Evolutionary conservation across 768 basidiomycete species (phyloP).

Genomic region (Boletus rufocinnamomeus): DNA sequence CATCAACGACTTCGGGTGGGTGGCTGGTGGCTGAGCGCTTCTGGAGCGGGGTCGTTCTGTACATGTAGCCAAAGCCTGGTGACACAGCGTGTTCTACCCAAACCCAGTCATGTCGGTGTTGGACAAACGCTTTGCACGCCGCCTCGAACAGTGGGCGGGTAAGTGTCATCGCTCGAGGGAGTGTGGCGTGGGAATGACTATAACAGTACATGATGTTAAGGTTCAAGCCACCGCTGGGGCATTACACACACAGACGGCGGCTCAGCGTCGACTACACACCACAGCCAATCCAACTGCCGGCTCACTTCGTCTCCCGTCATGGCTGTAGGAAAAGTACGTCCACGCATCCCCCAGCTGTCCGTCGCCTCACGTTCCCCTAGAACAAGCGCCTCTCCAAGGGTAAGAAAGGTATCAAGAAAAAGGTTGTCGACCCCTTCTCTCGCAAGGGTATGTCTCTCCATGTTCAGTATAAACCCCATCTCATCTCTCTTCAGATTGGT

Average conservation of each 20-base stretch:
- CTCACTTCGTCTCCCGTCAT: slow-evolving; percentile 52
- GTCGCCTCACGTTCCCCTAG: slow-evolving; percentile 41
- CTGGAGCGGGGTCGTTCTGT: slow-evolving; percentile 36
- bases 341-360: not conserved
- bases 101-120: slow-evolving; percentile 48
- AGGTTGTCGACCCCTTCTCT: slow-evolving; percentile 99
- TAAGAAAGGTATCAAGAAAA: slow-evolving; percentile 99
- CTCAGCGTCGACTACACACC: slow-evolving; percentile 28
- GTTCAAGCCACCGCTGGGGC: slow-evolving; percentile 56
- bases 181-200: slow-evolving; percentile 45
- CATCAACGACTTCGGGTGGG: slow-evolving; percentile 31
- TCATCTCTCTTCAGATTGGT: slow-evolving; percentile 76
- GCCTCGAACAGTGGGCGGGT: slow-evolving; percentile 62
- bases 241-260: slow-evolving; percentile 13
- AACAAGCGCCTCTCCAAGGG: slow-evolving; percentile 99
- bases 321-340: slow-evolving; percentile 86
- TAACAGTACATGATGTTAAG: slow-evolving; percentile 48
- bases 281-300: slow-evolving; percentile 52
- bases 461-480: not conserved
- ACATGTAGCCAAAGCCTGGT: slow-evolving; percentile 50
- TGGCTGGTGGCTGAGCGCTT: slow-evolving; percentile 9
- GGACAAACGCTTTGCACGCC: slow-evolving; percentile 56
- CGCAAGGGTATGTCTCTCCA: slow-evolving; percentile 75
- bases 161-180: slow-evolving; percentile 29
- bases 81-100: slow-evolving; percentile 63